Base-by-base conservation (phyloP, 108 stramenopile species). In the Cyclotella kingstonii region DNA sequence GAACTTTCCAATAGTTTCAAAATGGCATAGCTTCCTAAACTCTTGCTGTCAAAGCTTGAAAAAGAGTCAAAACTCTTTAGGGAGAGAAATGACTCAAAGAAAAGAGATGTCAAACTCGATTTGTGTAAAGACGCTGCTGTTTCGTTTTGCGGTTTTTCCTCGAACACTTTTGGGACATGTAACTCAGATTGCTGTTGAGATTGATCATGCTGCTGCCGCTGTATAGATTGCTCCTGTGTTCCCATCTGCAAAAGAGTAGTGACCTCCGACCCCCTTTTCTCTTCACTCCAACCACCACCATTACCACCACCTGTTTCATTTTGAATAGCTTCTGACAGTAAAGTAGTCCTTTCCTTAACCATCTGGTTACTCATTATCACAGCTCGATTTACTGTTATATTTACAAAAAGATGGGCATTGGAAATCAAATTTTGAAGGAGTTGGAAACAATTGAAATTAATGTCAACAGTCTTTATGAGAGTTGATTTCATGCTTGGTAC, bases 371-470 rank as follows among this genome's bases (percentile, higher is more conserved):
- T 57, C 41, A 60, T 15, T 0, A 31, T 12, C 6, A 51, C 47
- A 17, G 68, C 58, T 50, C 60, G 40, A 17, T 39, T 60, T 38
- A 68, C 51, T 22, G 58, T 40, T 18, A 35, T 23, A 18, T 60
- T 52, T 14, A 68, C 68, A n/a, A 68, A 34, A 4, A 31, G 3
- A 27, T 50, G 33, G 5, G 57, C 68, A 9, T 53, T 33, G 15
- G 38, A 12, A 42, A 68, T 68, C 49, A 68, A 60, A 17, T 23
- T 31, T 14, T 14, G 22, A 4, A 68, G 23, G 10, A 68, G 56
- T 21, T 6, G 28, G 8, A 52, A 22, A 36, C 68, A 68, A 48
- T 68, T 50, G 45, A 68, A 60, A 15, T 48, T 52, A 29, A 68
- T 40, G 27, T 68, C 58, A 15, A 68, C 58, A 1, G 68, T 49